These are phyloP conservation scores for Chenopodium album DNA, from an alignment of 148 eudicot species.

Conservation along the genomic window DNA sequence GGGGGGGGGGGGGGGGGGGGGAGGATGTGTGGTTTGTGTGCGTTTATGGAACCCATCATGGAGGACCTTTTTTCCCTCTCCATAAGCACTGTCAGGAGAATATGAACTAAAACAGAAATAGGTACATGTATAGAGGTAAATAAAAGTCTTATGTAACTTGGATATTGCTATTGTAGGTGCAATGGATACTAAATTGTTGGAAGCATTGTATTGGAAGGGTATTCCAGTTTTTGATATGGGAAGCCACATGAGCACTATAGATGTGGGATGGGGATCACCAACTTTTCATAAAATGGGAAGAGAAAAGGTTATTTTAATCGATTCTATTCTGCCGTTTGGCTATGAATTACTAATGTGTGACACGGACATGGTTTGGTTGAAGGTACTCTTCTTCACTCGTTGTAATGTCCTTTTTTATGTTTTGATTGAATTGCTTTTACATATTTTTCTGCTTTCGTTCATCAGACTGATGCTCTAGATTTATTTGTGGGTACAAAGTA, in stretches of 20 bases:
- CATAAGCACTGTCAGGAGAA: background rate
- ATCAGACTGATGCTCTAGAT: background rate
- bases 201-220: constrained; percentile 94
- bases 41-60: too few species aligned
- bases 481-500: background rate
- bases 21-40: too few species aligned
- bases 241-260: constrained; percentile 92
- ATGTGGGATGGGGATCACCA: constrained; percentile 97
- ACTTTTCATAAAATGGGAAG: constrained; percentile 99
- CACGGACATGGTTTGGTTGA: constrained; percentile 98
- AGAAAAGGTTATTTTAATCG: constrained; percentile 84
- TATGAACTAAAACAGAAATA: background rate
- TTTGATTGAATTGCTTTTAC: background rate
- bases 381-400: constrained; percentile 46
- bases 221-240: constrained; percentile 97
- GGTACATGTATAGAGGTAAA: background rate
- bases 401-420: background rate
- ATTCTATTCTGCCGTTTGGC: constrained; percentile 84
- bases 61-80: too few species aligned
- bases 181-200: constrained; percentile 90
- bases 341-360: constrained; percentile 94
- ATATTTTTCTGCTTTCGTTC: background rate
- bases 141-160: background rate
- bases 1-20: too few species aligned
- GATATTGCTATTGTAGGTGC: constrained; percentile 60